These are phyloP conservation scores for Hericium erinaceus DNA, from an alignment of 768 basidiomycete species.

Conservation along the genomic window DNA sequence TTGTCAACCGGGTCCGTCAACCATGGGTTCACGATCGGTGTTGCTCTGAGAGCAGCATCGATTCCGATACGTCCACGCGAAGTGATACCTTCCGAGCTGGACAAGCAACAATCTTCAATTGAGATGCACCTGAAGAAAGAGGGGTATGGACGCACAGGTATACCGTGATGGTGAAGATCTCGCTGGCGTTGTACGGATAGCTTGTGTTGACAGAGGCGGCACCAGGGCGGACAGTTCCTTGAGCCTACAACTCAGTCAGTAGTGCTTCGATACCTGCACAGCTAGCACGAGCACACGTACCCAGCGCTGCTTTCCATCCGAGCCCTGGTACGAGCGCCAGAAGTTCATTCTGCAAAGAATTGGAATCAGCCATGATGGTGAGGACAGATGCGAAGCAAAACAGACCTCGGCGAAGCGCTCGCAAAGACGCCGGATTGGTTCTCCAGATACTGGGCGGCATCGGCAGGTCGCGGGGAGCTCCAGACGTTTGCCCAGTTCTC, in stretches of 20 bases:
- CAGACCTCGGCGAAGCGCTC: slow-evolving; percentile 43
- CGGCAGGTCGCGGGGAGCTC: slow-evolving; percentile 43
- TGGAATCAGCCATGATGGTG: neutral
- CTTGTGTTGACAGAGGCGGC: slow-evolving; percentile 40
- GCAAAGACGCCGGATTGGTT: slow-evolving; percentile 48
- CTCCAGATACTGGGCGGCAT: slow-evolving; percentile 44
- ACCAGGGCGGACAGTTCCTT: slow-evolving; percentile 58
- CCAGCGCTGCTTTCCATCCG: slow-evolving; percentile 39
- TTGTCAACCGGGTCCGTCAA: slow-evolving; percentile 51
- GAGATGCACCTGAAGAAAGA: neutral
- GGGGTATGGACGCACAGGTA: slow-evolving; percentile 34
- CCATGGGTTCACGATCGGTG: slow-evolving; percentile 46
- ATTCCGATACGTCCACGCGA: slow-evolving; percentile 58
- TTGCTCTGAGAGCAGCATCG: slow-evolving; percentile 38
- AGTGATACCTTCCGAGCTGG: slow-evolving; percentile 47
- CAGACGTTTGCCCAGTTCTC: slow-evolving; percentile 59
- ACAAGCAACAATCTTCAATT: neutral
- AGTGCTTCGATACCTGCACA: neutral
- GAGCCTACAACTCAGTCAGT: slow-evolving; percentile 27
- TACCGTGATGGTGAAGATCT: slow-evolving; percentile 54
- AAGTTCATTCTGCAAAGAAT: slow-evolving; percentile 40
- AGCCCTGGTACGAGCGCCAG: slow-evolving; percentile 44
- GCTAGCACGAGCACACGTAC: slow-evolving; percentile 25
- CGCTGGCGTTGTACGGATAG: slow-evolving; percentile 42
- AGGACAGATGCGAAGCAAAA: neutral